A percentile compares a stretch with the other conserved stretches of the same genome.
Evolutionary conservation across 108 stramenopile genomes (phyloP).

Genomic region (Nitzschia sp.): DNA sequence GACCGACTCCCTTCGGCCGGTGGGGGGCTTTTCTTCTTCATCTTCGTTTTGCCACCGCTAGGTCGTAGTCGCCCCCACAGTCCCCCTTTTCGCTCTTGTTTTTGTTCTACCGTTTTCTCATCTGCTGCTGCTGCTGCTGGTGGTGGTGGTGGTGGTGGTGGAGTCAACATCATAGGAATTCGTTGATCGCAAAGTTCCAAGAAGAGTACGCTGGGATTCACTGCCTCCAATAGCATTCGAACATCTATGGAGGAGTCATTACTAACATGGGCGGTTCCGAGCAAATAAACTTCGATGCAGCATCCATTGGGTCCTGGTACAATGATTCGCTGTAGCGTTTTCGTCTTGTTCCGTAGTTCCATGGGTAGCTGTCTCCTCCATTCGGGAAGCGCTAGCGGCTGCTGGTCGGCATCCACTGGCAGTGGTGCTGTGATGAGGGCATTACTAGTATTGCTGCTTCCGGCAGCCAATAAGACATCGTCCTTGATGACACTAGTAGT

Average conservation of each 20-base stretch:
- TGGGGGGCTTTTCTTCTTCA: slow-evolving; percentile 9
- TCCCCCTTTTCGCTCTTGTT: neutral
- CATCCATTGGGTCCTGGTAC: slow-evolving; percentile 26
- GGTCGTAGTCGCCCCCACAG: slow-evolving; percentile 1
- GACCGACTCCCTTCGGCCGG: slow-evolving; percentile 15
- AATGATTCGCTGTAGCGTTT: slow-evolving; percentile 36
- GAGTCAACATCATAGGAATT: slow-evolving; percentile 50
- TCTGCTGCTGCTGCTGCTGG: neutral
- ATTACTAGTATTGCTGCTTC: too few species aligned
- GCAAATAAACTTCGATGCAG: slow-evolving; percentile 52
- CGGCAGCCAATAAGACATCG: too few species aligned
- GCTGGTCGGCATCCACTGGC: too few species aligned
- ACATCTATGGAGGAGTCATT: slow-evolving; percentile 73
- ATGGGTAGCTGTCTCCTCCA: slow-evolving; percentile 36
- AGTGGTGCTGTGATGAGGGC: too few species aligned
- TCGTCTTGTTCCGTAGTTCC: slow-evolving; percentile 30
- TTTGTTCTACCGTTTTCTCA: slow-evolving; percentile 2
- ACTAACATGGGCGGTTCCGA: slow-evolving; percentile 86
- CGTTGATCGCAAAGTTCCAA: slow-evolving; percentile 83
- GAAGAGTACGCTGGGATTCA: slow-evolving; percentile 72
- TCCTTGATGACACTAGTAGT: too few species aligned
- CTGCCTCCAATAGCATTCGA: slow-evolving; percentile 52
- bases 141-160: slow-evolving; percentile 11
- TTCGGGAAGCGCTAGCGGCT: too few species aligned
- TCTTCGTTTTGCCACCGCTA: slow-evolving; percentile 11